These are phyloP conservation scores for Microstroma glucosiphilum DNA, from an alignment of 1,284 basidiomycete genomes.

Conservation along the genomic window DNA sequence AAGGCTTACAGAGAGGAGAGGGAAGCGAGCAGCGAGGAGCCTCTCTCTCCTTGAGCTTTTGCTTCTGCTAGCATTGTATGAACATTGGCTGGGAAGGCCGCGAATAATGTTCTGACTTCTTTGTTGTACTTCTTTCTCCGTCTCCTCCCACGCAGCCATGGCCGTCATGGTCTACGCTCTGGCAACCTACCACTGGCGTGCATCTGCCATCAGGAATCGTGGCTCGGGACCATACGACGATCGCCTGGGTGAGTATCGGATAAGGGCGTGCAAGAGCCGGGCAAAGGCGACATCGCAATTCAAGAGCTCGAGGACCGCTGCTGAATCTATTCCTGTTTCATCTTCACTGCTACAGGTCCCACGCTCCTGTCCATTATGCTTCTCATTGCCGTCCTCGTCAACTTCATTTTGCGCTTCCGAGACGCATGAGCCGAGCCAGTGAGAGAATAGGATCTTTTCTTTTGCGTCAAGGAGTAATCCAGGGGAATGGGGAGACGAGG, in stretches of 20 bases:
- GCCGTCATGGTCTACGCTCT: constrained; percentile 94
- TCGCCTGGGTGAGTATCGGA: constrained; percentile 62
- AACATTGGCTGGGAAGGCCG: too few species aligned
- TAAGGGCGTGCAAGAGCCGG: too few species aligned
- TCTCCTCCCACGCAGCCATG: constrained; percentile 62
- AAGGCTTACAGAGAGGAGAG: too few species aligned
- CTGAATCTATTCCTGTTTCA: not conserved
- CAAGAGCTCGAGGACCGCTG: not conserved
- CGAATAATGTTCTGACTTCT: not conserved
- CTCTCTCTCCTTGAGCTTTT: too few species aligned
- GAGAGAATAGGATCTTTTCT: too few species aligned
- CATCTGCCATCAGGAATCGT: constrained; percentile 80
- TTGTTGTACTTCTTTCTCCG: constrained; percentile 13
- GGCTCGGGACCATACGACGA: constrained; percentile 96
- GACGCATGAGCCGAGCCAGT: constrained; percentile 13
- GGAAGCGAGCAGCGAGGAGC: too few species aligned
- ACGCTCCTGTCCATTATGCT: constrained; percentile 48
- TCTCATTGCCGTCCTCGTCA: constrained; percentile 49
- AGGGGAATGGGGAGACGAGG: too few species aligned
- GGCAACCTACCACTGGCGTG: constrained; percentile 92
- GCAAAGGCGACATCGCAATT: too few species aligned
- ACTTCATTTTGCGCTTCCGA: constrained; percentile 50
- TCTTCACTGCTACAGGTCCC: constrained; percentile 24
- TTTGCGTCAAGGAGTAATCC: too few species aligned
- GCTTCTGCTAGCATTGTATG: too few species aligned